Conservation (phyloP, 2,329 filamentous ascomycete genomes). For the Sporothrix pseudoabietina region DNA sequence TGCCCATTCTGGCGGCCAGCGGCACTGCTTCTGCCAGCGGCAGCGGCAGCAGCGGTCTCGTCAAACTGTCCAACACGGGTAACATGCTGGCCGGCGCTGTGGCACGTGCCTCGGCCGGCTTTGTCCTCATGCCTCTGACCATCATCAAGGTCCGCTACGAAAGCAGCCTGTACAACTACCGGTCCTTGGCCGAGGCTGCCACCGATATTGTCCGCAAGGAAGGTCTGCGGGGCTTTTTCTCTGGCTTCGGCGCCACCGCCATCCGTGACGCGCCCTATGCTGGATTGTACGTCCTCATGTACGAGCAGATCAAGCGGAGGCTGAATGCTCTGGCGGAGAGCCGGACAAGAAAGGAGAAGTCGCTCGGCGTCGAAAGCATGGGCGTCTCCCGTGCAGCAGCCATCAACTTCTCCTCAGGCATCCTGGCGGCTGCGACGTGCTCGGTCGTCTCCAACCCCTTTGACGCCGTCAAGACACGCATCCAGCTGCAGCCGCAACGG, state of each 20-base stretch:
- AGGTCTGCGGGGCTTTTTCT: slow-evolving; percentile 83
- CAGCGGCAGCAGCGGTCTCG: slow-evolving; percentile 67
- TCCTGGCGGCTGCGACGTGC: slow-evolving; percentile 77
- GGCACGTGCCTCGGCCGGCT: slow-evolving; percentile 82
- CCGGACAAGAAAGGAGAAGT: neutral
- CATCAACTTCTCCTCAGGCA: slow-evolving; percentile 84
- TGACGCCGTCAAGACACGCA: slow-evolving; percentile 91
- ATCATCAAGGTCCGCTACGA: slow-evolving; percentile 97
- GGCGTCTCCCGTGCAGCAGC: slow-evolving; percentile 55
- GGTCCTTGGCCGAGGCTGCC: slow-evolving; percentile 71
- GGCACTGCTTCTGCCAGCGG: slow-evolving; percentile 30
- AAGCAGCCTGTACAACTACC: slow-evolving; percentile 81
- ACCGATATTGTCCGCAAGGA: slow-evolving; percentile 72
- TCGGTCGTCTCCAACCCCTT: slow-evolving; percentile 94
- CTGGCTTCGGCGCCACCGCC: slow-evolving; percentile 90
- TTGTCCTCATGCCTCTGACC: slow-evolving; percentile 92
- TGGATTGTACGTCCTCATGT: slow-evolving; percentile 90
- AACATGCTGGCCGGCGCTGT: slow-evolving; percentile 84
- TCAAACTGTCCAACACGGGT: slow-evolving; percentile 77
- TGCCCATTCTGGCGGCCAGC: slow-evolving; percentile 40
- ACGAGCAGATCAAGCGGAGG: slow-evolving; percentile 77
- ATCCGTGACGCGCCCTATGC: slow-evolving; percentile 95
- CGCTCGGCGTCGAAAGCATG: slow-evolving; percentile 37
- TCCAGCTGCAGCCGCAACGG: slow-evolving; percentile 81
- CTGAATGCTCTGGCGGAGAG: slow-evolving; percentile 48